A percentile compares a stretch with the other conserved stretches of the same genome.
phyloP scores from a whole-genome alignment of 768 basidiomycete genomes.

The Lactarius sanguifluus region DNA sequence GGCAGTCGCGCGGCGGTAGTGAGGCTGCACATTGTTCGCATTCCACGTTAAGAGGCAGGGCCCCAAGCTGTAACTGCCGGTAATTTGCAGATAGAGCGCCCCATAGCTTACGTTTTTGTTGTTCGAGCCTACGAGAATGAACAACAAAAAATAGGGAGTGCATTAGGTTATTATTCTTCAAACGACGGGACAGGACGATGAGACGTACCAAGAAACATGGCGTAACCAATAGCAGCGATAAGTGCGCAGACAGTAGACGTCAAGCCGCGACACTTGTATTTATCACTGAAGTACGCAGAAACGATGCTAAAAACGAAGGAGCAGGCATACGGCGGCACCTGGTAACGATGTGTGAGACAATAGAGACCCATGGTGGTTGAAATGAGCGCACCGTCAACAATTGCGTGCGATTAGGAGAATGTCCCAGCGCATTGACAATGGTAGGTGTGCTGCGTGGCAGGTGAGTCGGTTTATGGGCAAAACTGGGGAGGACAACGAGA shows the following conservation, averaged over 20 bases:
- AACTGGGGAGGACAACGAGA: not conserved
- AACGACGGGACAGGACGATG: not conserved
- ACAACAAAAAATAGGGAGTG: not conserved
- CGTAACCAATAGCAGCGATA: slow-evolving; percentile 14
- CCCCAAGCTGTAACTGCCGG: not conserved
- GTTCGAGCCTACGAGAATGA: not conserved
- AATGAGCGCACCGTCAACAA: slow-evolving; percentile 32
- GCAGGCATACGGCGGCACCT: not conserved
- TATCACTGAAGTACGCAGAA: not conserved
- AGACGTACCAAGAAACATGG: slow-evolving; percentile 23
- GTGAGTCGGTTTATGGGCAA: not conserved
- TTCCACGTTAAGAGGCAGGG: not conserved
- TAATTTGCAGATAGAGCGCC: not conserved
- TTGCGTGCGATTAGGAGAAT: slow-evolving; percentile 34
- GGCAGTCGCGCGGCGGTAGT: slow-evolving; percentile 3
- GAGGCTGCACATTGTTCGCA: not conserved
- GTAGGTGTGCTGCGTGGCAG: slow-evolving; percentile 30
- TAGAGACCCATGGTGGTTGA: not conserved
- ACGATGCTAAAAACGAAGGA: not conserved
- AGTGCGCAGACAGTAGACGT: not conserved
- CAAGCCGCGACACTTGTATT: not conserved
- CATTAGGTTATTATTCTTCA: not conserved
- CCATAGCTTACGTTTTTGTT: not conserved
- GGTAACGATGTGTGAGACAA: not conserved
- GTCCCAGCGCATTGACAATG: slow-evolving; percentile 34